Percentiles rank a stretch among this genome's conserved stretches.
phyloP scores from a whole-genome alignment of 495 filamentous ascomycete genomes.

The Penicillium antarcticum region DNA sequence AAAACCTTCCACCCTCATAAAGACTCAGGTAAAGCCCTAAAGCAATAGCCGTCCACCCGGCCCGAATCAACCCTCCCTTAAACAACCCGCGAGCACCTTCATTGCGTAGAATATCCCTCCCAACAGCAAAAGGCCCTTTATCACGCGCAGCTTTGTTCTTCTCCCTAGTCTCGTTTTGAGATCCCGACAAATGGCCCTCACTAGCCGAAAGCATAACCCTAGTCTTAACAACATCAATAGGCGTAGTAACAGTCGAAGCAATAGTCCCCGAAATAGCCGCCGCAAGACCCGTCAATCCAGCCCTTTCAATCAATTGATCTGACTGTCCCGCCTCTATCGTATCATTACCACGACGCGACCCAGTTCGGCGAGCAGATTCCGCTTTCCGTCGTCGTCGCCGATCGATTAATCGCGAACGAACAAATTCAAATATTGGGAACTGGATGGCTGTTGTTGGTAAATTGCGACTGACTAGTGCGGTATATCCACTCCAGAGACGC shows the following conservation, averaged over 20 bases:
- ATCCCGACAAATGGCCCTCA: not conserved
- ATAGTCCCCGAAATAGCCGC: slow-evolving; percentile 68
- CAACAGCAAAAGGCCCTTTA: slow-evolving; percentile 49
- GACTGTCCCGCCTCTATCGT: not conserved
- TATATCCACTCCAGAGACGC: slow-evolving; percentile 75
- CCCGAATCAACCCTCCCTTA: slow-evolving; percentile 69
- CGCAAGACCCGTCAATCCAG: slow-evolving; percentile 62
- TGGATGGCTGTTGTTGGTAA: slow-evolving; percentile 84
- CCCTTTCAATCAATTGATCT: slow-evolving; percentile 40
- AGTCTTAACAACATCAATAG: slow-evolving; percentile 83
- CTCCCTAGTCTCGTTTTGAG: slow-evolving; percentile 10
- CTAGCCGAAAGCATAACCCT: slow-evolving; percentile 63
- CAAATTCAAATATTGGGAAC: slow-evolving; percentile 79
- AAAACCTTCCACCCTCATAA: slow-evolving; percentile 76
- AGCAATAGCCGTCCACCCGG: slow-evolving; percentile 76
- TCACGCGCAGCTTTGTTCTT: slow-evolving; percentile 4
- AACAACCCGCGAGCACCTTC: slow-evolving; percentile 73
- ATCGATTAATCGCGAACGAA: slow-evolving; percentile 46
- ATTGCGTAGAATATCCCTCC: slow-evolving; percentile 55
- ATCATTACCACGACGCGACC: not conserved
- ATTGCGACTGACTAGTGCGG: slow-evolving; percentile 73
- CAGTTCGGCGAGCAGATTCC: not conserved
- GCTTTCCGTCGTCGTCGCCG: slow-evolving; percentile 23
- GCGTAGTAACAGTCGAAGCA: slow-evolving; percentile 71
- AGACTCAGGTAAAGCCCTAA: slow-evolving; percentile 81